Evolutionary conservation across 345 rosid genomes (phyloP), one percentile per base, ranked within the genome.

Genomic region (Eucalyptus curtisii): DNA sequence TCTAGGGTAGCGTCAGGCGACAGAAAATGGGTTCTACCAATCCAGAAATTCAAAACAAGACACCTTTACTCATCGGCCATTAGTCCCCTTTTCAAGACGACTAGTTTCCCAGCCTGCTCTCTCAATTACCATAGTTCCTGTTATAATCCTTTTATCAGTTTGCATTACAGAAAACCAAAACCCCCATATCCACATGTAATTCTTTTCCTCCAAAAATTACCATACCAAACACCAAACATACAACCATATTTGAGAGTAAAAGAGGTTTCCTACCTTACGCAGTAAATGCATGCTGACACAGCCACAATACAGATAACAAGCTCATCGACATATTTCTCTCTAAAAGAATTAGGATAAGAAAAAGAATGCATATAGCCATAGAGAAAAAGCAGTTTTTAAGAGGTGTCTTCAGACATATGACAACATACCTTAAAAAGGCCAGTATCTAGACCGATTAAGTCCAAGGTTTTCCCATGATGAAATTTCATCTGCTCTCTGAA

Each of bases 401-500:
- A 76, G 82, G 82, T 76, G 82, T 40, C 82, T 20, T 76, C 10
- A 37, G 47, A 76, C 5, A 76, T n/a, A 45, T 86, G 87, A 86
- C 17, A 88, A 24, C 66, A 57, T 87, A 95, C 97, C 95, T 88
- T 92, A 47, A 91, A 37, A 47, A 91, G 91, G 81, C 91, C 90
- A 71, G 94, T 90, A 89, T 91, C 91, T 80, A 95, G 40, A 86
- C 94, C 92, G 86, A 94, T 37, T 88, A 96, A 86, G 87, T 93
- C 93, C 87, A 96, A 89, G 76, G 90, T 91, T 91, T 92, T 93
- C 68, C 94, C 94, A 81, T 42, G 55, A 86, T 93, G 93, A 53
- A 95, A 30, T 52, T 91, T 87, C 86, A 95, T 91, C 61, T 90
- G 92, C 89, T 94, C 88, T 89, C 55, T 87, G 89, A 91, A 94